These are phyloP conservation scores for Macrophomina tecta DNA, from an alignment of 2,329 filamentous ascomycete genomes.

Conservation along the genomic window DNA sequence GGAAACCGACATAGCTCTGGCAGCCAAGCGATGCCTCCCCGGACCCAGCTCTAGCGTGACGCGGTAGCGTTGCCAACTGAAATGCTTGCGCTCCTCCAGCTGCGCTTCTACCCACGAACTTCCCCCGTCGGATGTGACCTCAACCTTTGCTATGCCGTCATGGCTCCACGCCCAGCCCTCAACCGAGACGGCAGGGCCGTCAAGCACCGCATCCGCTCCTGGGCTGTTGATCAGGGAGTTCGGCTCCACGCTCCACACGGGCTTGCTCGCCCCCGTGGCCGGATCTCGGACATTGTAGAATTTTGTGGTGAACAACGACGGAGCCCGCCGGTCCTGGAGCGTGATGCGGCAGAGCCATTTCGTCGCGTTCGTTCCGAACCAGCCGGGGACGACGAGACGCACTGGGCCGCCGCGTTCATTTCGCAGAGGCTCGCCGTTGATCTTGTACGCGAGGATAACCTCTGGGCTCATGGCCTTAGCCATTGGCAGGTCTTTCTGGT, in stretches of 20 bases:
- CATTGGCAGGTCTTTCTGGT: conserved; percentile 42
- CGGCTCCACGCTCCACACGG: neutral
- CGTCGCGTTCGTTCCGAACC: conserved; percentile 42
- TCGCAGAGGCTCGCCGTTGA: conserved; percentile 36
- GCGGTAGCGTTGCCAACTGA: neutral
- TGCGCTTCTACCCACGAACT: neutral
- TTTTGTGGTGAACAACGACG: conserved; percentile 31
- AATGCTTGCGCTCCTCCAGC: neutral
- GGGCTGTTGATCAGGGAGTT: neutral
- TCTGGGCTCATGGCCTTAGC: conserved; percentile 35
- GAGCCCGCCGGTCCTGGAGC: conserved; percentile 32
- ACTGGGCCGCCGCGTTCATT: conserved; percentile 39
- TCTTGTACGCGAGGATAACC: conserved; percentile 38
- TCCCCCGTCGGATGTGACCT: neutral
- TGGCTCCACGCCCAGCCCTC: neutral
- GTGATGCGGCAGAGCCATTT: conserved; percentile 41
- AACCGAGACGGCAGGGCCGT: neutral
- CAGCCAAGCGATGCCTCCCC: neutral
- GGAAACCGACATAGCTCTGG: neutral
- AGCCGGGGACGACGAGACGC: conserved; percentile 41
- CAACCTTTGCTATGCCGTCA: neutral
- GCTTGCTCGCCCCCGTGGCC: neutral
- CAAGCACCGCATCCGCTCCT: neutral
- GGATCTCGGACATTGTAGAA: neutral
- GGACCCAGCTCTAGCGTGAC: neutral